Evolutionary conservation across 805 yeast species (phyloP), one percentile per base, ranked within the genome.

Genomic region (Yueomyces sp.): DNA sequence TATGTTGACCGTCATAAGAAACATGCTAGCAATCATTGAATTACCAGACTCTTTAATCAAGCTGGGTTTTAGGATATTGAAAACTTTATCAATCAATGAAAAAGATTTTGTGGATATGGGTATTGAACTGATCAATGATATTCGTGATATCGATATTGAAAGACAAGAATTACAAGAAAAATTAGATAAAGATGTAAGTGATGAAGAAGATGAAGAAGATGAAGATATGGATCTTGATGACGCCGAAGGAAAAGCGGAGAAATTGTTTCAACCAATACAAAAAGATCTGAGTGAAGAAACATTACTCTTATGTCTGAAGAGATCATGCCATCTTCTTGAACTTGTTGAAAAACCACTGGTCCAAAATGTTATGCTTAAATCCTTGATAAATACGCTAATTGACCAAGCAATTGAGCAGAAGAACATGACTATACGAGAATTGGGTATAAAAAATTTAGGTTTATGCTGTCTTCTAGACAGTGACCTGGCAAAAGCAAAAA

Each of bases 111-210:
- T 85, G 28, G 77, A 84, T 36, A 81, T 86, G 77, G 72, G 83
- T 26, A 75, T 82, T n/a, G 96, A 90, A 67, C 76, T 86, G 19
- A 78, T 87, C 36, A 78, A 85, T 38, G 96, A 88, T 66, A 69
- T 88, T 41, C 74, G 85, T 57, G 96, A 87, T 59, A 70, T 78
- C 6, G 73, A 70, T 31, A 57, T 64, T 38, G 73, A 66, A 40
- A 61, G 53, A 33, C 70, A 65, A 42, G 67, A 59, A 45, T 41
- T 40, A 40, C 26, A 36, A 28, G 19, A 28, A n/a, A 30, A 33
- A 5, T 5, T 31, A 37, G 28, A 37, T 12, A 45, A 55, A 41
- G 44, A 51, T 27, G 51, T 48, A 7, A 49, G 50, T n/a, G 54
- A 50, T 1, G 52, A 43, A 28, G 52, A 50, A 28, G 52, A 43